A percentile compares a stretch with the other conserved stretches of the same genome.
These are phyloP conservation scores for Bipolaris victoriae DNA, from an alignment of 2,329 filamentous ascomycete species.

Conservation along the genomic window DNA sequence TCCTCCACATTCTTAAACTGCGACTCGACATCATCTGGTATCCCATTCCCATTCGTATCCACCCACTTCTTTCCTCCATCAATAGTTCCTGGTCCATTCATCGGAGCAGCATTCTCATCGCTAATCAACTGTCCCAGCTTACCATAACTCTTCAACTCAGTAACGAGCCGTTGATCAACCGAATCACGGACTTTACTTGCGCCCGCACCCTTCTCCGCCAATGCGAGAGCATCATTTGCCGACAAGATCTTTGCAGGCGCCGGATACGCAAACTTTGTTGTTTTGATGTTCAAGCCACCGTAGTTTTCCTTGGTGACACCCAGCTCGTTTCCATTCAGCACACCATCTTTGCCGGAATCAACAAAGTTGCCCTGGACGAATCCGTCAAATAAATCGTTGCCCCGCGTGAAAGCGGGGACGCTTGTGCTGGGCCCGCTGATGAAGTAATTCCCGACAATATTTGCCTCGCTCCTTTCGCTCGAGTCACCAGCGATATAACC, in stretches of 20 bases:
- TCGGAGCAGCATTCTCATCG: constrained; percentile 52
- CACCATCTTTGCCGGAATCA: constrained; percentile 58
- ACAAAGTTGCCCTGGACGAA: constrained; percentile 62
- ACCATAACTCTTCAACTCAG: constrained; percentile 56
- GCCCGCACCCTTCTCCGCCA: constrained; percentile 52
- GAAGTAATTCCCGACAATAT: constrained; percentile 65
- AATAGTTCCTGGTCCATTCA: constrained; percentile 52
- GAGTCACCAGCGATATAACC: constrained; percentile 63
- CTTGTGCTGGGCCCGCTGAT: constrained; percentile 60
- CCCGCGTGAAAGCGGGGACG: constrained; percentile 60
- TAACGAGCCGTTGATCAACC: constrained; percentile 53
- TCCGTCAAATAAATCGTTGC: constrained; percentile 61
- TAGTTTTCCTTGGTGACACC: constrained; percentile 55
- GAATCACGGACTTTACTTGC: constrained; percentile 54
- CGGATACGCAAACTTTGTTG: constrained; percentile 53
- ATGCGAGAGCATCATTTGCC: constrained; percentile 50
- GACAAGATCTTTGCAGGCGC: constrained; percentile 50
- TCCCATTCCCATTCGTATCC: constrained; percentile 59
- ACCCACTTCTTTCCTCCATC: constrained; percentile 48
- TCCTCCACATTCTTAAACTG: constrained; percentile 57
- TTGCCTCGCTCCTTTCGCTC: constrained; percentile 55
- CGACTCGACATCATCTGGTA: constrained; percentile 57
- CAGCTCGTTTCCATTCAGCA: constrained; percentile 56
- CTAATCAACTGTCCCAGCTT: constrained; percentile 55
- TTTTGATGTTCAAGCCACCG: constrained; percentile 55